Evolutionary conservation across 2,329 filamentous ascomycete species (phyloP).

Genomic region (Ophiocordyceps australis): DNA sequence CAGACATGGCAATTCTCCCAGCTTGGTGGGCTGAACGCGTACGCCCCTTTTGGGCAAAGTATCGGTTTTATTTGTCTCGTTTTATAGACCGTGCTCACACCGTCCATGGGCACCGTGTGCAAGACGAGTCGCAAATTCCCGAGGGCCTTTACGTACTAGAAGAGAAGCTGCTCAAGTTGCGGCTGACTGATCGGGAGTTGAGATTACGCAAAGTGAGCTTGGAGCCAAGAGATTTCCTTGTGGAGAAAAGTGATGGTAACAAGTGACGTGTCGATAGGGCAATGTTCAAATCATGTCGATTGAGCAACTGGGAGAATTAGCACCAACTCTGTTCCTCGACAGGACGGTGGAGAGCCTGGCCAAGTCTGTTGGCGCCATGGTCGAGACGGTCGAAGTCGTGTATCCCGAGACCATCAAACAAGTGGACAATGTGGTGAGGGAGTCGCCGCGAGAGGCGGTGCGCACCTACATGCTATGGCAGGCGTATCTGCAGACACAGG

Average conservation of each 20-base stretch:
- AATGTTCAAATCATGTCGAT: background rate
- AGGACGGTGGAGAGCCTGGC: background rate
- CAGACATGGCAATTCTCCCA: too few species aligned
- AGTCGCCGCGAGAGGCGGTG: conserved; percentile 1
- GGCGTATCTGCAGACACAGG: conserved; percentile 4
- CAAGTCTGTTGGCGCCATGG: background rate
- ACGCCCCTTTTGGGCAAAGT: too few species aligned
- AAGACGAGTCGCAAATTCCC: too few species aligned
- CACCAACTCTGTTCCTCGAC: background rate
- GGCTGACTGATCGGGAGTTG: too few species aligned
- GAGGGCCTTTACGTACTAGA: too few species aligned
- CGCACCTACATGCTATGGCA: conserved; percentile 5
- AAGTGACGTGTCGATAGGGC: background rate
- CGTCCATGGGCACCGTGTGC: too few species aligned
- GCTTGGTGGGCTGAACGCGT: too few species aligned
- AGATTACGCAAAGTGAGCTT: too few species aligned
- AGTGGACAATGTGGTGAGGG: background rate
- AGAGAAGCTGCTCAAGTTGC: too few species aligned
- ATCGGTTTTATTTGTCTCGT: too few species aligned
- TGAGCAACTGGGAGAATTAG: background rate
- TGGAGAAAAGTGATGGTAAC: background rate
- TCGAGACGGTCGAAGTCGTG: conserved; percentile 2
- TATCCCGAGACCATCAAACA: conserved; percentile 2
- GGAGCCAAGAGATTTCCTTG: too few species aligned
- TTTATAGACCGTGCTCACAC: too few species aligned